phyloP scores from a whole-genome alignment of 1,284 basidiomycete genomes.

The Papiliotrema laurentii region DNA sequence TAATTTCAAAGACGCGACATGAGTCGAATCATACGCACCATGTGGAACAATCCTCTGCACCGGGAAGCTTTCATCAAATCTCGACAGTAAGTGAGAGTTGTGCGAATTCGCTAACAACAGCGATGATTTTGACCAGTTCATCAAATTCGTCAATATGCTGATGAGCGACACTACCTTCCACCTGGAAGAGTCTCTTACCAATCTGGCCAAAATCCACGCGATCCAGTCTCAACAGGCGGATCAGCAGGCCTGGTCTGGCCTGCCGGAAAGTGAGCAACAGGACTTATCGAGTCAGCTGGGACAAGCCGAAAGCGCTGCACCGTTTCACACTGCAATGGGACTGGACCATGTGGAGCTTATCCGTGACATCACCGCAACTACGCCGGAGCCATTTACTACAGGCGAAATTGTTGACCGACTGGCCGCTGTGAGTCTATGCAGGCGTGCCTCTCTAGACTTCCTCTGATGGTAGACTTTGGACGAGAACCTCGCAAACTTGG shows the following conservation, averaged over 20 bases:
- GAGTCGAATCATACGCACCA: constrained; percentile 72
- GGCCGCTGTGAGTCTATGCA: constrained; percentile 68
- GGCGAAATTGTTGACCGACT: constrained; percentile 93
- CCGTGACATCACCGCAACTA: constrained; percentile 87
- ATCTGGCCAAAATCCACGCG: constrained; percentile 79
- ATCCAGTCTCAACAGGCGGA: constrained; percentile 83
- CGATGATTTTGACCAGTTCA: constrained; percentile 81
- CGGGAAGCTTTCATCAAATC: constrained; percentile 75
- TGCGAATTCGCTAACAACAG: constrained; percentile 48
- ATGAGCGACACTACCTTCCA: constrained; percentile 99
- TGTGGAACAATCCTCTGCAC: constrained; percentile 85
- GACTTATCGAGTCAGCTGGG: constrained; percentile 79
- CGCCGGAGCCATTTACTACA: constrained; percentile 88
- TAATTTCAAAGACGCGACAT: no score
- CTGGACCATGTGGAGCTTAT: constrained; percentile 83
- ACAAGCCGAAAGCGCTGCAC: constrained; percentile 73
- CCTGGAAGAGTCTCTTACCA: constrained; percentile 90
- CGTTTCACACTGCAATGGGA: constrained; percentile 79
- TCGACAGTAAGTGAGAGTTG: constrained; percentile 57
- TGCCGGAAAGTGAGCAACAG: constrained; percentile 67
- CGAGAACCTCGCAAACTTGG: constrained; percentile 86
- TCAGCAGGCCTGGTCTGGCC: constrained; percentile 62
- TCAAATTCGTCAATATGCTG: constrained; percentile 94
- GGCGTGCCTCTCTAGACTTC: neutral
- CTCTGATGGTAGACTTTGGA: constrained; percentile 55